These are phyloP conservation scores for Danielozyma ontarioensis DNA, from an alignment of 805 yeast genomes.

Conservation along the genomic window DNA sequence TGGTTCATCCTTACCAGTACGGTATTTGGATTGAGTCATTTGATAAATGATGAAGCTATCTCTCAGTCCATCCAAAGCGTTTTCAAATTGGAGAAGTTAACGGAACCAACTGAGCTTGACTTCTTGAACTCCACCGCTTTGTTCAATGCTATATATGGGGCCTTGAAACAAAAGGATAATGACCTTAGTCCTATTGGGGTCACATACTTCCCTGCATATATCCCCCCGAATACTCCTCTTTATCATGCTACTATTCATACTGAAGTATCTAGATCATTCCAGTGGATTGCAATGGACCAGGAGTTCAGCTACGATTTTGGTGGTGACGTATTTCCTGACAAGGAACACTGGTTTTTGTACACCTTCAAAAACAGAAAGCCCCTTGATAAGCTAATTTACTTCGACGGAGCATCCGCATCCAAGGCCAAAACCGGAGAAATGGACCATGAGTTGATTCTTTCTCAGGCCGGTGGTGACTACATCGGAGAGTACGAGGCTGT, in stretches of 20 bases:
- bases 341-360: slow-evolving; percentile 25
- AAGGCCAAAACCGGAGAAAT: slow-evolving; percentile 52
- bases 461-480: slow-evolving; percentile 14
- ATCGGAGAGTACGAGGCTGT: slow-evolving; percentile 45
- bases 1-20: too few relatives aligned
- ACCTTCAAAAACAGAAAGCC: slow-evolving; percentile 47
- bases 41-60: too few relatives aligned
- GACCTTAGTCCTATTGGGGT: slow-evolving; percentile 55
- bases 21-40: too few relatives aligned
- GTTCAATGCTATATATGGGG: slow-evolving; percentile 51
- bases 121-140: slow-evolving; percentile 48
- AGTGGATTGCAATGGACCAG: slow-evolving; percentile 63
- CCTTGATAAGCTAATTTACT: slow-evolving; percentile 41
- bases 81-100: too few relatives aligned
- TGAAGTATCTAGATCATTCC: slow-evolving; percentile 40
- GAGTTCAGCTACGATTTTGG: slow-evolving; percentile 54
- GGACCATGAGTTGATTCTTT: slow-evolving; percentile 41
- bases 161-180: slow-evolving; percentile 46
- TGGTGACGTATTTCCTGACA: background rate
- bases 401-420: slow-evolving; percentile 73
- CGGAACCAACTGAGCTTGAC: slow-evolving; percentile 29
- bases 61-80: too few relatives aligned
- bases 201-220: slow-evolving; percentile 52
- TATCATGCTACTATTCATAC: slow-evolving; percentile 47
- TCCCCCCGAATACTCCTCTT: slow-evolving; percentile 54